Evolutionary conservation across 805 yeast genomes (phyloP).

Genomic region (Lipomyces kockii): DNA sequence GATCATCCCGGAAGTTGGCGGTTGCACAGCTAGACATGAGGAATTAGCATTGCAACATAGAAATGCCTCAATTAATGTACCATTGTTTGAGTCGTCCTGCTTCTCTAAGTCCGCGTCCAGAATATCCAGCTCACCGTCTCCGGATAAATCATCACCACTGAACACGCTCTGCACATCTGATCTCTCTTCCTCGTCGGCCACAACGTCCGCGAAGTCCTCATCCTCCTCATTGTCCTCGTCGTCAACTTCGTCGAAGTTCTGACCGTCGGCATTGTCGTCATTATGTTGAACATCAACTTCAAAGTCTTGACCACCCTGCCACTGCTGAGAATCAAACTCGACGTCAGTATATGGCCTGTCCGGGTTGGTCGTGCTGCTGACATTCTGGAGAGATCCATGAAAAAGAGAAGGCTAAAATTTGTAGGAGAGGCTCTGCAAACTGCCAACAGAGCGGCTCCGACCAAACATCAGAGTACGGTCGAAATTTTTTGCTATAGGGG

Average conservation of each 20-base stretch:
- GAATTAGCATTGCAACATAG: not conserved
- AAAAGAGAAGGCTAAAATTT: no score
- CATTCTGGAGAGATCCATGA: not conserved
- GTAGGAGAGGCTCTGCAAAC: no score
- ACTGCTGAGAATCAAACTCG: constrained; percentile 1
- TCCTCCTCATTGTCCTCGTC: not conserved
- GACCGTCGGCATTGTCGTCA: not conserved
- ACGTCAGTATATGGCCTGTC: not conserved
- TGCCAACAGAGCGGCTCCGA: no score
- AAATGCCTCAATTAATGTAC: not conserved
- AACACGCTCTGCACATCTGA: constrained; percentile 1
- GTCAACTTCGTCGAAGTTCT: not conserved
- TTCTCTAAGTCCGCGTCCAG: not conserved
- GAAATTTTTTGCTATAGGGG: no score
- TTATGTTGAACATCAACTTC: constrained; percentile 1
- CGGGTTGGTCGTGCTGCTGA: not conserved
- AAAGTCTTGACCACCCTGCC: not conserved
- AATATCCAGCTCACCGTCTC: not conserved
- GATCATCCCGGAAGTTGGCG: not conserved
- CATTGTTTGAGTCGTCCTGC: not conserved
- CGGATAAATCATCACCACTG: not conserved
- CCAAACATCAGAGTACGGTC: no score
- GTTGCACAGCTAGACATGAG: not conserved
- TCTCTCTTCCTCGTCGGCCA: not conserved
- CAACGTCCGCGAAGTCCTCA: constrained; percentile 1